Base-by-base conservation (phyloP, 2,329 filamentous ascomycete genomes). In the Exophiala lecanii-corni region DNA sequence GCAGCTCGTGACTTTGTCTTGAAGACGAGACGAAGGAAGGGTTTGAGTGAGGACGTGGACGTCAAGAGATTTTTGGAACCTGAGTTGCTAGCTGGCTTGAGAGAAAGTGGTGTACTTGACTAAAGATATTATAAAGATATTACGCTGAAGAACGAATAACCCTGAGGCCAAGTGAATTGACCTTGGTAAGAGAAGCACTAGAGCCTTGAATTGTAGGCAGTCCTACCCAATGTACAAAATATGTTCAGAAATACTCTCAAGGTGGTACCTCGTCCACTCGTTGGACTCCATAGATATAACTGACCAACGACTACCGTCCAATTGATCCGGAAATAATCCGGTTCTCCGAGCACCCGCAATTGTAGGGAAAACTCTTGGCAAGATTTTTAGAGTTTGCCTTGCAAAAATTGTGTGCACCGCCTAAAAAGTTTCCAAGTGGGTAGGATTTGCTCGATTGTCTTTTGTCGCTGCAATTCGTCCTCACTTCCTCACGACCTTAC, bases 41-140 rank as follows among this genome's bases (percentile, higher is more conserved):
- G 92, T 2, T 66, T 98, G 50, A 91, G 87, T 50, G 92, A 97
- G 71, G 92, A 97, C 64, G 88, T 97, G 30, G 91, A 85, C 20
- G 89, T 97, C 43, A 89, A 88, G 64, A 96, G 94, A 62, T 98
- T 97, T 68, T 71, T 98, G 53, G 92, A 98, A 71, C 87, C 89
- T 1, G 92, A 97, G 64, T 80, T 97, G 49, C 94, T 94, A 70
- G 81, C 84, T 63, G 86, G 81, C 55, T 68, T 97, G 59, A 86
- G 88, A 68, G 89, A 94, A 66, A 92, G 85, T 57, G 91, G 91
- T 2, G 81, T 94, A 55, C 68, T 97, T 52, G 89, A 89, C 34
- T 56, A 43, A 51, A 7, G 23, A 26, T 26, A 26, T 12, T 26
- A 26, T 26, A n/a, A n/a, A n/a, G n/a, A n/a, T n/a, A n/a, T n/a